A percentile compares a stretch with the other conserved stretches of the same genome.
phyloP scores from a whole-genome alignment of 2,329 filamentous ascomycete genomes.

The Lasiodiplodia sp. region DNA sequence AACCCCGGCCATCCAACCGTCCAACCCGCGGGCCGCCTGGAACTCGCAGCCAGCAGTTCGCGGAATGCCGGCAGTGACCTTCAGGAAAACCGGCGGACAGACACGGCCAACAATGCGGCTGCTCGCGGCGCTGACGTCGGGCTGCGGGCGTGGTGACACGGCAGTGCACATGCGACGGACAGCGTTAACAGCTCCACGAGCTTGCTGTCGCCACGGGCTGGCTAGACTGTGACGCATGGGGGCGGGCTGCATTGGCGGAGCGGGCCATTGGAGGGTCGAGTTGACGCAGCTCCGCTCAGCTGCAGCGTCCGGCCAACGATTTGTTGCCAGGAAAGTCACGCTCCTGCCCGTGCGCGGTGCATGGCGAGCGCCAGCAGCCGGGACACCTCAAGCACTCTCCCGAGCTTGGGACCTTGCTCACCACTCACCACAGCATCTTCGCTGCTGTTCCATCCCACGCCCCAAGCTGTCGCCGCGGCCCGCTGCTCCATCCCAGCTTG shows the following conservation, averaged over 20 bases:
- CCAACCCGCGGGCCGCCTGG: neutral
- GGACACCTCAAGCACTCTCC: slow-evolving; percentile 25
- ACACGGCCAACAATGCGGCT: slow-evolving; percentile 10
- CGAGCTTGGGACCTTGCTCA: slow-evolving; percentile 28
- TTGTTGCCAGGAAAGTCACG: slow-evolving; percentile 28
- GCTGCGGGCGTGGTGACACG: slow-evolving; percentile 18
- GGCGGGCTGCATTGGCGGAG: slow-evolving; percentile 10
- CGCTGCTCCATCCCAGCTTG: slow-evolving; percentile 12
- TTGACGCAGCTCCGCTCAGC: slow-evolving; percentile 18
- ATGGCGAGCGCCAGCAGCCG: slow-evolving; percentile 22
- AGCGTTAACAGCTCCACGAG: slow-evolving; percentile 12
- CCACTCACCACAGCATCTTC: slow-evolving; percentile 22
- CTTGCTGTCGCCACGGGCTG: neutral
- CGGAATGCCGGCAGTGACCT: neutral
- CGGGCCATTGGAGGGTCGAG: slow-evolving; percentile 14
- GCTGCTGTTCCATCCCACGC: slow-evolving; percentile 19
- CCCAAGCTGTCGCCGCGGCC: slow-evolving; percentile 1
- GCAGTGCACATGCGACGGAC: neutral
- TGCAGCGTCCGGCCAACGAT: slow-evolving; percentile 24
- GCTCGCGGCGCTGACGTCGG: slow-evolving; percentile 13
- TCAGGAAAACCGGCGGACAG: neutral
- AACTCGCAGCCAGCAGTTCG: neutral
- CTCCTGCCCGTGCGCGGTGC: slow-evolving; percentile 23
- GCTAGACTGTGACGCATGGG: neutral
- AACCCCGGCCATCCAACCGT: neutral